Conservation (phyloP, 2,329 filamentous ascomycete species). For the Plenodomus biglobosus region DNA sequence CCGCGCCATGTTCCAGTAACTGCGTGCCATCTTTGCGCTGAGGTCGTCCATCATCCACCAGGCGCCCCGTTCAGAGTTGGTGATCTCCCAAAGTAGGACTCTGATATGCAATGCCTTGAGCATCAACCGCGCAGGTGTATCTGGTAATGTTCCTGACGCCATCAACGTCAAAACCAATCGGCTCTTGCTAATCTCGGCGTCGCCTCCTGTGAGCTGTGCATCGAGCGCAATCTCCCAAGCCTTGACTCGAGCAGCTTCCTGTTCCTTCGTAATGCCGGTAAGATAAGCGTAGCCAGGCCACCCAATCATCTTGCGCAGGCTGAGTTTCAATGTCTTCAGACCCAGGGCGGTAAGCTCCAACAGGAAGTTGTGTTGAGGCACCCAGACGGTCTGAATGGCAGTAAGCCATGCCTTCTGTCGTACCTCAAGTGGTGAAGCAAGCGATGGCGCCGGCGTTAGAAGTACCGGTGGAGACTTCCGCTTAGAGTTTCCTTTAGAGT, state of each 20-base stretch:
- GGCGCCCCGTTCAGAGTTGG: slow-evolving; percentile 65
- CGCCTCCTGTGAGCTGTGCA: slow-evolving; percentile 87
- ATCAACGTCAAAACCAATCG: slow-evolving; percentile 82
- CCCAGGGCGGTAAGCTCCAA: slow-evolving; percentile 80
- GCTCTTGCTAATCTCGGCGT: slow-evolving; percentile 85
- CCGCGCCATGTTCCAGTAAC: slow-evolving; percentile 80
- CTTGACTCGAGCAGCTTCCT: slow-evolving; percentile 83
- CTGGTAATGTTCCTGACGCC: slow-evolving; percentile 82
- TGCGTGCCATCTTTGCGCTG: slow-evolving; percentile 71
- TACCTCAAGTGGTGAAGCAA: slow-evolving; percentile 80
- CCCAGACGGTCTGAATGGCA: slow-evolving; percentile 87
- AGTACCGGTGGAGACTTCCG: slow-evolving; percentile 48
- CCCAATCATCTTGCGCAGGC: slow-evolving; percentile 75
- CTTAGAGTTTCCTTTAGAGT: slow-evolving; percentile 59
- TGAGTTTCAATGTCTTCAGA: slow-evolving; percentile 80
- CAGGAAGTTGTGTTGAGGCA: slow-evolving; percentile 82
- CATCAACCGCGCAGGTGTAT: slow-evolving; percentile 82
- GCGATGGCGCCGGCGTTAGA: slow-evolving; percentile 62
- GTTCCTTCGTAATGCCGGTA: slow-evolving; percentile 78
- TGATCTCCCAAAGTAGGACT: slow-evolving; percentile 80
- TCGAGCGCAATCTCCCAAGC: slow-evolving; percentile 93
- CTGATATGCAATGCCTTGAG: slow-evolving; percentile 88
- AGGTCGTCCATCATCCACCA: slow-evolving; percentile 67
- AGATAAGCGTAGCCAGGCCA: slow-evolving; percentile 74
- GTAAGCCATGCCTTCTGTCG: slow-evolving; percentile 90